A percentile compares a stretch with the other conserved stretches of the same genome.
Conservation (phyloP, 257 asterid genomes). For the Solanum bukasovii region DNA sequence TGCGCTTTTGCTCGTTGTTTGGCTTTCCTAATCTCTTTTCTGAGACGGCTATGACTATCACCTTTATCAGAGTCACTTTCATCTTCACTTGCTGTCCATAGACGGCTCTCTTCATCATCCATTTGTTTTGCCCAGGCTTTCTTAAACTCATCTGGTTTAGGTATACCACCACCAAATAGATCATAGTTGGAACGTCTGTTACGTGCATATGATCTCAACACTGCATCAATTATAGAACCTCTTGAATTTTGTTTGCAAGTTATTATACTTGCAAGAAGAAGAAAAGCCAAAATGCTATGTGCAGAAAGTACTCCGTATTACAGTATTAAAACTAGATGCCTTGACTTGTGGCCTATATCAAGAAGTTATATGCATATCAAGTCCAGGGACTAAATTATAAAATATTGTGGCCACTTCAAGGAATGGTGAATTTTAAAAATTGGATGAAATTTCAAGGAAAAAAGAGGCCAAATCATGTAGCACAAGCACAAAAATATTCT, state of each 20-base stretch:
- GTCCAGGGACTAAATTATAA: not conserved
- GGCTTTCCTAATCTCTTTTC: slow-evolving; percentile 68
- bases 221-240: slow-evolving; percentile 25
- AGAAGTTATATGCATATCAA: not conserved
- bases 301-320: not conserved
- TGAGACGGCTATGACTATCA: slow-evolving; percentile 37
- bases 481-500: not conserved
- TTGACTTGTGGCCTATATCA: not conserved
- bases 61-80: slow-evolving; percentile 39
- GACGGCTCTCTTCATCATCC: slow-evolving; percentile 84
- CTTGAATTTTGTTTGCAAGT: not conserved
- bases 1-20: slow-evolving; percentile 49
- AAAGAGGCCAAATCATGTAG: not conserved
- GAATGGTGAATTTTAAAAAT: not conserved
- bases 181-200: slow-evolving; percentile 47
- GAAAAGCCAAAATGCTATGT: not conserved
- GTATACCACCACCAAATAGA: slow-evolving; percentile 61
- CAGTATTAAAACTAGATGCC: not conserved
- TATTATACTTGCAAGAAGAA: not conserved
- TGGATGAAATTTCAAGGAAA: not conserved
- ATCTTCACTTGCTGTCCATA: slow-evolving; percentile 85
- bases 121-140: slow-evolving; percentile 69
- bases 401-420: not conserved
- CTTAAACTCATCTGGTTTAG: slow-evolving; percentile 56
- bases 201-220: slow-evolving; percentile 49